Evolutionary conservation across 495 filamentous ascomycete genomes (phyloP).

Genomic region (Geopyxis carbonaria): DNA sequence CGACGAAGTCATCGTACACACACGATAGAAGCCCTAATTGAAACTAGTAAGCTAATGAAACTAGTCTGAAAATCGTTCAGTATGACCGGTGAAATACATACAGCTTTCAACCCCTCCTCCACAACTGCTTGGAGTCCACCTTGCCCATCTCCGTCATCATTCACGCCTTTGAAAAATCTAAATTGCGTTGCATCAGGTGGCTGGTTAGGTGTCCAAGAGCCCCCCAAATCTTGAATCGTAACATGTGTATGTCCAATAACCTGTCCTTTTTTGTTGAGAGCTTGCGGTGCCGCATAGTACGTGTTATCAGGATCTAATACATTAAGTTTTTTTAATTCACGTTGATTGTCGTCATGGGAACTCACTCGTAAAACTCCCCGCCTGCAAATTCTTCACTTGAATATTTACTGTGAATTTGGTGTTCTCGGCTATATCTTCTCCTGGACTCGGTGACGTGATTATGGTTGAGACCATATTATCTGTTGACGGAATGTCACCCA

Average conservation of each 20-base stretch:
- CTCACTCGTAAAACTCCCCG: conserved; percentile 25
- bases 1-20: conserved; percentile 51
- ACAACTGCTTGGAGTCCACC: conserved; percentile 40
- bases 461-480: conserved; percentile 51
- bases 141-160: conserved; percentile 48
- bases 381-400: conserved; percentile 40
- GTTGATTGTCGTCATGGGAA: not conserved
- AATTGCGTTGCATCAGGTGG: conserved; percentile 39
- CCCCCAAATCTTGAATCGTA: conserved; percentile 42
- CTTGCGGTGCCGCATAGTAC: conserved; percentile 56
- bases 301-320: conserved; percentile 27
- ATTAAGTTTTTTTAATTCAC: not conserved
- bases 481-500: conserved; percentile 52
- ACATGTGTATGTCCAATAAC: conserved; percentile 58
- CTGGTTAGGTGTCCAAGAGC: conserved; percentile 30
- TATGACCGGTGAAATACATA: conserved; percentile 19
- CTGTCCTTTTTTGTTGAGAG: conserved; percentile 33
- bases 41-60: no score
- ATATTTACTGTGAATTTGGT: conserved; percentile 41
- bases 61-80: no score
- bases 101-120: conserved; percentile 44
- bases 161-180: conserved; percentile 63
- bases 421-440: conserved; percentile 31
- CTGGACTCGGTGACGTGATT: conserved; percentile 37
- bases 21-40: conserved; percentile 33